Evolutionary conservation across 169 alveolate genomes (phyloP), one percentile per base, ranked within the genome.

Genomic region (Cryptosporidium viatorum): DNA sequence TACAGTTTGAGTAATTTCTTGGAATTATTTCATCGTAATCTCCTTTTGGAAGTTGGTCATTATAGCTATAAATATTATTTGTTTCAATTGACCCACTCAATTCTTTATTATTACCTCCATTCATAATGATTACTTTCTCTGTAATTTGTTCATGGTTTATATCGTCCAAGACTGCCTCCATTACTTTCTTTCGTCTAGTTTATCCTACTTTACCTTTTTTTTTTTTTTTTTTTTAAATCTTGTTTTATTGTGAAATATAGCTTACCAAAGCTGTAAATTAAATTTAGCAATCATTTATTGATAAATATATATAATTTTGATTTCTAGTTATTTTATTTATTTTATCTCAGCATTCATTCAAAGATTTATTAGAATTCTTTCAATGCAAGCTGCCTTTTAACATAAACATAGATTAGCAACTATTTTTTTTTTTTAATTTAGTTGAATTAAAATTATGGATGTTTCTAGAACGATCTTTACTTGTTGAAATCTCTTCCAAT

Each of bases 141-240:
- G 67, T 23, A 71, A 50, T 31, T 59, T 73, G 55, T 41, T 73
- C 86, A 73, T 73, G 62, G 14, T 33, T 73, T 18, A 39, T 33
- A 12, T 51, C 70, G 12, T 73, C 86, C 51, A 73, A 33, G 37
- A 58, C 48, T 52, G 31, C n/a, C 59, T 73, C 68, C 86, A 73
- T 73, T 70, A 70, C 84, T 70, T n/a, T 43, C 21, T 55, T 8
- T 55, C 21, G 21, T 55, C 35, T n/a, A 23, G 10, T 55, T 23
- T 23, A 37, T 0, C 43, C 43, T n/a, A 26, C 16, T 12, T 55
- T 23, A 55, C 31, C 33, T 55, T 55, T 16, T n/a, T 1, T 16
- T 51, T 51, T 51, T 1, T 48, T 1, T 4, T 33, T 33, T 33
- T 33, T 33, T 33, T 33, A 33, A 33, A 41, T 41, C 6, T 41